Base-by-base conservation (phyloP, 108 stramenopile genomes). In the Skeletonema grethae region DNA sequence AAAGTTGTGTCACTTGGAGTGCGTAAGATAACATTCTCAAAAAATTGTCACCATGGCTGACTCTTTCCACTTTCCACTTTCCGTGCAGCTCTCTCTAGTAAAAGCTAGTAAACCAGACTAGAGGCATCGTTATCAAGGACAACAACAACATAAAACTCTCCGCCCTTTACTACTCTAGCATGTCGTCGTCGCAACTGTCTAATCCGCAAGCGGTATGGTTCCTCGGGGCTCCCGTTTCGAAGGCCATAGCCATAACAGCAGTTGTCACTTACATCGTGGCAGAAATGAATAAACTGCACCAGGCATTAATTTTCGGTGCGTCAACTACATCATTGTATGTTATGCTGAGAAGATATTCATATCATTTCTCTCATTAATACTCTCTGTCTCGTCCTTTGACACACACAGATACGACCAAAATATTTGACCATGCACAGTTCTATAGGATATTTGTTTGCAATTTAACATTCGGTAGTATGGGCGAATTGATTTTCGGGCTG, bases 201-300 rank as follows among this genome's bases (percentile, higher is more conserved):
- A 78, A 70, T 53, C 69, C 70, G 10, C 50, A 24, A 41, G 55
- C 77, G 30, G 79, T 57, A 16, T 90, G 74, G 75, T 90, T 90
- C 65, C 67, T 79, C 34, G 89, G 86, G 11, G 85, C 89, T 11
- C 87, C 89, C 0, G 59, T 84, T n/a, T 82, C 85, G n/a, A 90
- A 87, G 63, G 61, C 84, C 18, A 62, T 79, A 13, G 76, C 67
- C 6, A 62, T 84, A 32, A 28, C 82, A 28, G 84, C 82, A 48
- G 71, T 69, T 24, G 30, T 75, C n/a, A 75, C 70, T 15, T 84
- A 78, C 59, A 68, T 83, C 59, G 29, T 70, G 2, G 79, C 79
- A 43, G 79, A 80, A 69, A 76, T 70, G 73, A 70, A 70, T 22
- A 48, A 76, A 3, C 58, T 65, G 39, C 79, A 80, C 28, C 68